Evolutionary conservation across 768 basidiomycete genomes (phyloP), one percentile per base, ranked within the genome.

Genomic region (Lactarius tabidus): DNA sequence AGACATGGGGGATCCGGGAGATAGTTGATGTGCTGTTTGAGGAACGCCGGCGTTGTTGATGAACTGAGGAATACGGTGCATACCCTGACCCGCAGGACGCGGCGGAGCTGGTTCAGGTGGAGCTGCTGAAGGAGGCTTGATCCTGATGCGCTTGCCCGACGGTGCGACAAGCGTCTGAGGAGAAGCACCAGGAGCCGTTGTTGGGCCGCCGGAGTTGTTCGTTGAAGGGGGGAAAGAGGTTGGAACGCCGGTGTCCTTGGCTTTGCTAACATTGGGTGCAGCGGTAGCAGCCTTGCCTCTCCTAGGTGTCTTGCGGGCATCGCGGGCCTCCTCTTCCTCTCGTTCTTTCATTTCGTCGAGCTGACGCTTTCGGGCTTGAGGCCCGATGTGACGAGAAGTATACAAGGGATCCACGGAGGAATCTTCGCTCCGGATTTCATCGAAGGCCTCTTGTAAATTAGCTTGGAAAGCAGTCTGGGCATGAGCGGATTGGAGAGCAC

Each of bases 361-460:
- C 43, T 75, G 73, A 20, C 79, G 79, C 65, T 79, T 79, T 57
- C 79, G 76, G 60, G 80, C 76, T 35, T 77, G 71, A 51, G 82
- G 77, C 12, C 79, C 79, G 65, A 81, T 56, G 69, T 84, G 79
- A 65, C 81, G 79, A 60, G 84, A 80, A 60, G 72, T 69, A 63
- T 79, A 74, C 23, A 81, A 63, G 33, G 83, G 81, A 73, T 87
- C 80, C 62, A 77, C 54, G 54, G 71, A 72, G 69, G 81, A 77
- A 70, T 81, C 80, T 69, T 82, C 81, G 36, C 70, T 68, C 62
- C 77, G 75, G 57, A 78, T 74, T 68, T 85, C 84, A 10, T 71
- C 75, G 71, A 79, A 75, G 33, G 81, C 82, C 64, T 79, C 79
- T 55, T 80, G 80, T 29, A 84, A 74, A 72, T 82, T 85, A 39